Conservation (phyloP, 306 rosid genomes). For the Sophora flavescens region DNA sequence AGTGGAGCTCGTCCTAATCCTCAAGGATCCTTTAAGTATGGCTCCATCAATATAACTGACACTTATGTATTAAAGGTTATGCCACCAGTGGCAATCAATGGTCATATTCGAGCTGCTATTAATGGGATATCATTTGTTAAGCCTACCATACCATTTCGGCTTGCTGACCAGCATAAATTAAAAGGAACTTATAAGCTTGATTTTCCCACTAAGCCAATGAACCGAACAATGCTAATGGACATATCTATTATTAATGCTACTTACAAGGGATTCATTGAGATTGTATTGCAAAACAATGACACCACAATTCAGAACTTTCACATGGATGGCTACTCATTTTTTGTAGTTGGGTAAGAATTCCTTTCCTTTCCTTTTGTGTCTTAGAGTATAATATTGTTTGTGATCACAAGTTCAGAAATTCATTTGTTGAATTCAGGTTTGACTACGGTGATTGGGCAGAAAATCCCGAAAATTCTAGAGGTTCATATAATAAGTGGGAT, state of each 20-base stretch:
- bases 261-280: constrained; percentile 84
- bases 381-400: background rate
- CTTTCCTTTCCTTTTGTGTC: constrained; percentile 18
- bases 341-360: constrained; percentile 74
- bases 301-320: constrained; percentile 75
- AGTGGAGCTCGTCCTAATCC: constrained; percentile 99
- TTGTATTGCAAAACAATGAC: constrained; percentile 84
- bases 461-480: constrained; percentile 68
- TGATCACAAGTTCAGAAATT: constrained; percentile 26
- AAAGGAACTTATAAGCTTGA: constrained; percentile 84
- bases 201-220: constrained; percentile 74
- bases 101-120: constrained; percentile 63
- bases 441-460: constrained; percentile 81
- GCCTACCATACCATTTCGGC: constrained; percentile 80
- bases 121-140: constrained; percentile 84
- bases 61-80: constrained; percentile 67
- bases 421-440: constrained; percentile 64
- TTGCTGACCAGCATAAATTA: constrained; percentile 71
- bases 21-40: constrained; percentile 90
- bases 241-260: constrained; percentile 81
- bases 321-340: constrained; percentile 84
- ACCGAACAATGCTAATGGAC: constrained; percentile 64
- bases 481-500: constrained; percentile 83
- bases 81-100: constrained; percentile 64
- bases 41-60: constrained; percentile 80